Evolutionary conservation across 768 basidiomycete species (phyloP).

Genomic region (Hortiboletus campestris): DNA sequence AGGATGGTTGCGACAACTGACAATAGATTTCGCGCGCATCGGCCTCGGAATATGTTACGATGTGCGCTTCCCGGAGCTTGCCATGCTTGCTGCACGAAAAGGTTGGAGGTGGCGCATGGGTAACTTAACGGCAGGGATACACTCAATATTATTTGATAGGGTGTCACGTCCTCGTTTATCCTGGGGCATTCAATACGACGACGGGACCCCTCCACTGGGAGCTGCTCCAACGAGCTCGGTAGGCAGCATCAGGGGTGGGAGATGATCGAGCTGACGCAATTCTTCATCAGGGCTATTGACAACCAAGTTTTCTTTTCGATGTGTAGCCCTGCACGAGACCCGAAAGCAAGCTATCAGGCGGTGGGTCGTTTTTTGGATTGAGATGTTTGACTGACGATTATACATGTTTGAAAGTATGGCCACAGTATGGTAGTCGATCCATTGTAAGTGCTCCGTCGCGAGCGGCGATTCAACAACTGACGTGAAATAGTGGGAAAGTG

Average conservation of each 20-base stretch:
- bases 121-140: neutral
- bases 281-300: constrained; percentile 75
- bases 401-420: constrained; percentile 60
- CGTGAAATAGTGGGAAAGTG: constrained; percentile 60
- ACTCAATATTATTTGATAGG: constrained; percentile 43
- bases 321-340: constrained; percentile 92
- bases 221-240: constrained; percentile 82
- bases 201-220: constrained; percentile 98
- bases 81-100: constrained; percentile 85
- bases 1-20: neutral
- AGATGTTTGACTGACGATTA: neutral
- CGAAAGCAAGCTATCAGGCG: constrained; percentile 83
- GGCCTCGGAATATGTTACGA: constrained; percentile 98
- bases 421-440: constrained; percentile 92
- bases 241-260: neutral
- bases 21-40: constrained; percentile 89
- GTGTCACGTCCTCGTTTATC: constrained; percentile 86
- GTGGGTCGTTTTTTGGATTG: constrained; percentile 40
- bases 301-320: constrained; percentile 96
- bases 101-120: constrained; percentile 42
- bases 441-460: constrained; percentile 50
- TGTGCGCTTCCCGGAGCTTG: constrained; percentile 90
- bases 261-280: constrained; percentile 5
- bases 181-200: constrained; percentile 92
- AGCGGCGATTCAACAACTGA: constrained; percentile 3